Evolutionary conservation across 176 grass and related monocot species (phyloP).

Genomic region (Oryza glaberrima): DNA sequence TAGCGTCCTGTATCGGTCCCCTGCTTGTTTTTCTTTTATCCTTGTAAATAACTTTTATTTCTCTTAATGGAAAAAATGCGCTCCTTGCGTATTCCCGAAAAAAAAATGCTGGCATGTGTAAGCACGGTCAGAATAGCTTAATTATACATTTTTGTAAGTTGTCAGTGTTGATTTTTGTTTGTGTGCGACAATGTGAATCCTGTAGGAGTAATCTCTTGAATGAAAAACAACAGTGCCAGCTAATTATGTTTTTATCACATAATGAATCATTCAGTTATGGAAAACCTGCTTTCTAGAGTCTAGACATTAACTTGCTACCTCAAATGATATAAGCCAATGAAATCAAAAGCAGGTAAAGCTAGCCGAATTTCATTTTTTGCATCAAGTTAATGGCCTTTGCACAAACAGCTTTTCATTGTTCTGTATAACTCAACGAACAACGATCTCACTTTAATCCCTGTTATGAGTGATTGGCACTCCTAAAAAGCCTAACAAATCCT

Average conservation of each 20-base stretch:
- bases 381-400: slow-evolving; percentile 1
- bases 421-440: slow-evolving; percentile 6
- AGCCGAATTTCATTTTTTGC: neutral
- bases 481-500: slow-evolving; percentile 12
- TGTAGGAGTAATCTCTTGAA: neutral
- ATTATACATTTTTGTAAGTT: neutral
- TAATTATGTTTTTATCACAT: neutral
- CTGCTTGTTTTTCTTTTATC: too few species aligned
- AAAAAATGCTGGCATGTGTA: neutral
- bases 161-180: neutral
- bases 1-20: too few species aligned
- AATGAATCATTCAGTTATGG: neutral
- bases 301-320: neutral
- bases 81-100: too few species aligned
- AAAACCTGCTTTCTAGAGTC: neutral
- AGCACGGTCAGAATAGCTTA: neutral
- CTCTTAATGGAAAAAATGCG: too few species aligned
- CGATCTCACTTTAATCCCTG: neutral
- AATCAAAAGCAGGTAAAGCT: neutral
- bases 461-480: neutral
- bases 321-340: neutral
- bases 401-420: slow-evolving; percentile 22
- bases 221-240: neutral
- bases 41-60: too few species aligned
- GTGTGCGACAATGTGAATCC: neutral